Evolutionary conservation across 495 filamentous ascomycete species (phyloP).

Genomic region (Usnea hakonensis): DNA sequence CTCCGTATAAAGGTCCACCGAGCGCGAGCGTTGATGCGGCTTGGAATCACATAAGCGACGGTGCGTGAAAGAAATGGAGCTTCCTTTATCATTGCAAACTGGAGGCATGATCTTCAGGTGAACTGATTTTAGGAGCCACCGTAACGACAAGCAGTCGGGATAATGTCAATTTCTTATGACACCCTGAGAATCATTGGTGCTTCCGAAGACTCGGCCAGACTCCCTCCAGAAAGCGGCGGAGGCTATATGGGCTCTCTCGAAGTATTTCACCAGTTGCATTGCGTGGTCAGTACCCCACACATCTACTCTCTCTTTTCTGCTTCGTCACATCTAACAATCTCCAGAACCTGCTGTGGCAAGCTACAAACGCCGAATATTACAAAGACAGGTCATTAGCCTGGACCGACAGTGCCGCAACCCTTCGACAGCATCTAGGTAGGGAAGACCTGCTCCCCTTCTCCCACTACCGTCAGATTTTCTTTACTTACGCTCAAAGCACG

Average conservation of each 20-base stretch:
- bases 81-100: background rate
- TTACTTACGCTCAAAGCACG: too few relatives aligned
- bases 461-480: too few relatives aligned
- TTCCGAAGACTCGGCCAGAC: constrained; percentile 12
- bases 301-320: background rate
- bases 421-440: constrained; percentile 4
- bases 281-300: constrained; percentile 12
- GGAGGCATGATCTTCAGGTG: background rate
- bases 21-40: constrained; percentile 1
- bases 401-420: background rate
- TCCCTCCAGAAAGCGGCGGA: constrained; percentile 14
- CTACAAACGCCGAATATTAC: constrained; percentile 7
- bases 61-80: too few relatives aligned
- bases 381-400: background rate
- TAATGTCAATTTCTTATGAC: background rate
- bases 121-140: too few relatives aligned
- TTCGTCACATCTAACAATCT: background rate
- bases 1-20: constrained; percentile 7
- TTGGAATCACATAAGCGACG: background rate
- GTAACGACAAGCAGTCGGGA: background rate
- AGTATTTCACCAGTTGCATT: constrained; percentile 24
- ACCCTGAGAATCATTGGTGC: constrained; percentile 8
- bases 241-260: constrained; percentile 23
- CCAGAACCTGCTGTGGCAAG: background rate
- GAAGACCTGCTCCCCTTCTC: background rate